Percentiles rank a stretch among this genome's conserved stretches.
These are phyloP conservation scores for Trypanosoma mega DNA, from an alignment of 208 protist genomes.

Conservation along the genomic window DNA sequence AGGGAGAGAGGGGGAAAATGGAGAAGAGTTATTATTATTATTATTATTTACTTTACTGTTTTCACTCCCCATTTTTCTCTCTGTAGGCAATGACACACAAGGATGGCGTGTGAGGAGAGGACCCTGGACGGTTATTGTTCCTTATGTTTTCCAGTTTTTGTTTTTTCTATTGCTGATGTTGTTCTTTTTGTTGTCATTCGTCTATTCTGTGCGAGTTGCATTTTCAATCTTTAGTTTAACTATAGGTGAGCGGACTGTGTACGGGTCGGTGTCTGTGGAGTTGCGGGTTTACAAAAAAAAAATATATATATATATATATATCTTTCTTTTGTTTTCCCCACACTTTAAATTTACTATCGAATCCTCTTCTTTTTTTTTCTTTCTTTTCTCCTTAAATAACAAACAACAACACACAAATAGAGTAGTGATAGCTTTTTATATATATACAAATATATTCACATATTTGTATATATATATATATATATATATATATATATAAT, in stretches of 20 bases:
- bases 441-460: background rate
- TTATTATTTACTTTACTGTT: constrained; percentile 9
- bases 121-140: too few relatives aligned
- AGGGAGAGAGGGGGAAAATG: background rate
- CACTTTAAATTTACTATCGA: constrained; percentile 1
- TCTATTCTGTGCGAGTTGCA: too few relatives aligned
- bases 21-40: constrained; percentile 3
- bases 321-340: constrained; percentile 5
- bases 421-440: constrained; percentile 19
- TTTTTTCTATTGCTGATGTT: background rate
- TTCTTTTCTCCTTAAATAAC: constrained; percentile 16
- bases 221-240: too few relatives aligned
- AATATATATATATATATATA: too few relatives aligned
- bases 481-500: constrained; percentile 15
- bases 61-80: background rate
- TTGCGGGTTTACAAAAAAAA: too few relatives aligned
- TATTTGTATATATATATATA: constrained; percentile 20
- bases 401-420: background rate
- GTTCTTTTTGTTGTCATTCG: too few relatives aligned
- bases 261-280: too few relatives aligned
- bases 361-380: constrained; percentile 4
- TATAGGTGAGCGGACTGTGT: too few relatives aligned
- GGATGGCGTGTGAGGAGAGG: too few relatives aligned
- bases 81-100: too few relatives aligned
- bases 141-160: background rate